Evolutionary conservation across 805 yeast genomes (phyloP), one percentile per base, ranked within the genome.

Genomic region (Candida loeiensis): DNA sequence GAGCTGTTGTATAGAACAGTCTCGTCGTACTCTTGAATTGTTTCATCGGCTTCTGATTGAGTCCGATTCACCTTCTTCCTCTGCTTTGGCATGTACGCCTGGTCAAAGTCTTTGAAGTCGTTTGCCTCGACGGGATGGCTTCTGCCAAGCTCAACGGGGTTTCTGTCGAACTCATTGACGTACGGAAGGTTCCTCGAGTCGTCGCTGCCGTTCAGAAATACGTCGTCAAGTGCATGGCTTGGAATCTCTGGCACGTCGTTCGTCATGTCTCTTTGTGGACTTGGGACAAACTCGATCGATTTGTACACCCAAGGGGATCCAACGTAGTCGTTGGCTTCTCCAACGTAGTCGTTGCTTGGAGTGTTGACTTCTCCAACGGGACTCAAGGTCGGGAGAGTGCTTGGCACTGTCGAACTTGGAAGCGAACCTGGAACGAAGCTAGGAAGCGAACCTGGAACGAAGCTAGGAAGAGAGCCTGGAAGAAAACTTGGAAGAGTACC

Each of bases 31-130:
- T 27, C 31, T 8, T 14, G 15, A 11, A 27, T 6, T 5, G 31
- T 27, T 5, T 12, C 9, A 6, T 14, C 14, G 4, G 4, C 31
- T 5, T 16, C 6, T 5, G 9, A 16, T 6, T 14, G 6, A 25
- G 28, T 4, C 6, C 14, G 7, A 9, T 27, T 27, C 17, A 14
- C 36, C 22, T 24, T 40, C 29, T 16, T 39, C 20, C 26, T 41
- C 14, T 29, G 39, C 28, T 16, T 27, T 7, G 39, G 39, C 27
- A 24, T 21, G 27, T 36, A 36, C 17, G 42, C 46, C 43, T 57
- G 64, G 34, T 60, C 64, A 40, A 61, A 61, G 11, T 44, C 54
- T 12, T 46, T 37, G 40, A 61, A 61, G 3, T 45, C 8, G 36
- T 29, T 18, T 47, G 49, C n/a, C n/a, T n/a, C n/a, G n/a, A n/a